Conservation (phyloP, 2,329 filamentous ascomycete genomes). For the Fusarium sp. region DNA sequence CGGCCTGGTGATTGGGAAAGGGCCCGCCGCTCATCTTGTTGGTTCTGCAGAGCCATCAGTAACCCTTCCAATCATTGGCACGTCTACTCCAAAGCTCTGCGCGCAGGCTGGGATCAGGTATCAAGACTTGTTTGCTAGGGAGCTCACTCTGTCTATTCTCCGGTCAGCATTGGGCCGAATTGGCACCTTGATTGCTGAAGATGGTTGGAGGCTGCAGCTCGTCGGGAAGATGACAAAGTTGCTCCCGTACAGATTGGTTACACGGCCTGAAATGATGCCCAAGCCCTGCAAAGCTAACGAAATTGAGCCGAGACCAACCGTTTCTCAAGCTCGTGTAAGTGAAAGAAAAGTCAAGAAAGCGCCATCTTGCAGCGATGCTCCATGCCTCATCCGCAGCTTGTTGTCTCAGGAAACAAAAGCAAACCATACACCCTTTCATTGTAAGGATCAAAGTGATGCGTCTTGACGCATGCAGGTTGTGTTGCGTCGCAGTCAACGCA, state of each 20-base stretch:
- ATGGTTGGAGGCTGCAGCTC: conserved; percentile 20
- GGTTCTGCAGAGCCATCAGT: conserved; percentile 17
- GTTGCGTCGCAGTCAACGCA: neutral
- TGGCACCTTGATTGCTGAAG: conserved; percentile 2
- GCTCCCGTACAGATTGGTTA: neutral
- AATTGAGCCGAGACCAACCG: neutral
- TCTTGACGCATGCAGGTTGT: neutral
- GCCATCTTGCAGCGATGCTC: neutral
- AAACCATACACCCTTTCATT: neutral
- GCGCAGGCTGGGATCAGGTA: conserved; percentile 33
- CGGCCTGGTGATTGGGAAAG: conserved; percentile 20
- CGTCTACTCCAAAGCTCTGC: conserved; percentile 7
- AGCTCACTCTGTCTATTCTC: conserved; percentile 11
- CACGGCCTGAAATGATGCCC: too few relatives aligned
- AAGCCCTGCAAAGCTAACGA: neutral
- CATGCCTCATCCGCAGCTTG: neutral
- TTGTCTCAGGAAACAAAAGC: conserved; percentile 1
- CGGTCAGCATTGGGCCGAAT: conserved; percentile 15
- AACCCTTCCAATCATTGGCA: conserved; percentile 6
- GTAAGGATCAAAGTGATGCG: neutral
- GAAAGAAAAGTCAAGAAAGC: neutral
- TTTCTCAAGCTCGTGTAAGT: neutral
- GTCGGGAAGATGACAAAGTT: neutral
- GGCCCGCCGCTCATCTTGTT: conserved; percentile 10
- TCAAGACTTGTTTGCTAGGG: conserved; percentile 29